Evolutionary conservation across 2,329 filamentous ascomycete genomes (phyloP), one percentile per base, ranked within the genome.

Genomic region (Neodidymelliopsis sp.): DNA sequence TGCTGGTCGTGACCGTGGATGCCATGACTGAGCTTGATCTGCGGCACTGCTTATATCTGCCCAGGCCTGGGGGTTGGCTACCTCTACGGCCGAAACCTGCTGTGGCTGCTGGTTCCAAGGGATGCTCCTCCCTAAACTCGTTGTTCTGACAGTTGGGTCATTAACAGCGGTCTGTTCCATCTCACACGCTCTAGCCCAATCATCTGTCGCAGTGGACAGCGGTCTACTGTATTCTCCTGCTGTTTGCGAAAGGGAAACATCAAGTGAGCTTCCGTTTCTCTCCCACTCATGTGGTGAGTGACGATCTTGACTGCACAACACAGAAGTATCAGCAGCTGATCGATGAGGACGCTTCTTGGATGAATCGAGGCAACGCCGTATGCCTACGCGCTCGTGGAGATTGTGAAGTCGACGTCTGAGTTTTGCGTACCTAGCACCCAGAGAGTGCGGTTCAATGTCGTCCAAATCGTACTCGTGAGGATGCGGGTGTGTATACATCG

Each of bases 101-200:
- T 37, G 42, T 22, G 13, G 15, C 4, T 34, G 23, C 13, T 19
- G 29, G 10, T 7, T n/a, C n/a, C 24, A 23, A 19, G 23, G 7
- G 9, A 16, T 19, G 7, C 2, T 22, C 4, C 18, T 23, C 11
- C 16, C 8, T 6, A 6, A 13, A 8, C 12, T 3, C 6, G 18
- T 12, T 2, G 11, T 18, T 6, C 7, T 11, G 18, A 18, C 13
- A 9, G 13, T 10, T 5, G 29, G 18, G 18, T 33, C 12, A n/a
- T 10, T 2, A 4, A 23, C n/a, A 6, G 9, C 11, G n/a, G n/a
- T 20, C 9, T 39, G 35, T 18, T 40, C 36, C 18, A 40, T 19
- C 29, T 40, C 36, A 19, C 15, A 28, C 19, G 35, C 44, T 8
- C 25, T 34, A 23, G 15, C 30, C 44, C 44, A 47, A 30, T 47